phyloP scores from a whole-genome alignment of 441 rosid species.

The Corymbia citriodora region DNA sequence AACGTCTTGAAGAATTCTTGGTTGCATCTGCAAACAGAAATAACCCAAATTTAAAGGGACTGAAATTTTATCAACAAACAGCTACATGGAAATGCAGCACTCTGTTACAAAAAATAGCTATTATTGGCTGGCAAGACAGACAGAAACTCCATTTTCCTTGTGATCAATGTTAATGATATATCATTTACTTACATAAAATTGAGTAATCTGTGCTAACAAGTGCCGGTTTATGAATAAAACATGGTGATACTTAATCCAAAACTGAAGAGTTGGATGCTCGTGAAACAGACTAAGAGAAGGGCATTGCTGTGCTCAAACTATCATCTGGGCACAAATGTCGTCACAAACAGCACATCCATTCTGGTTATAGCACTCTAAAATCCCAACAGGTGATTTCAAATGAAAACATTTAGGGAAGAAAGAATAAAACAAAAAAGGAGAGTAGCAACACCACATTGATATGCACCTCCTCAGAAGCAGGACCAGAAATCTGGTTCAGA shows the following conservation, averaged over 20 bases:
- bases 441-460: background rate
- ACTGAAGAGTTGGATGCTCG: background rate
- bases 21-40: conserved; percentile 12
- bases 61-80: background rate
- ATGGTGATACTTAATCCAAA: background rate
- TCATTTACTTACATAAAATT: background rate
- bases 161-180: background rate
- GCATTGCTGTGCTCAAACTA: background rate
- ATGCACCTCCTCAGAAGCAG: conserved; percentile 28
- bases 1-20: conserved; percentile 21
- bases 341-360: background rate
- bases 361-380: background rate
- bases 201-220: background rate
- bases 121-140: background rate
- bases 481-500: conserved; percentile 23
- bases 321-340: background rate
- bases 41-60: background rate
- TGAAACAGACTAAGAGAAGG: background rate
- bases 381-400: background rate
- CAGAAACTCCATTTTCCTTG: background rate
- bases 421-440: background rate
- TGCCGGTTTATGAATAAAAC: background rate
- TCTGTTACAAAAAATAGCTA: background rate
- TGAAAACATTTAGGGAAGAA: background rate
- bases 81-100: background rate